Percentiles rank a stretch among this genome's conserved stretches.
phyloP scores from a whole-genome alignment of 2,329 filamentous ascomycete species.

The Huntiella savannae region DNA sequence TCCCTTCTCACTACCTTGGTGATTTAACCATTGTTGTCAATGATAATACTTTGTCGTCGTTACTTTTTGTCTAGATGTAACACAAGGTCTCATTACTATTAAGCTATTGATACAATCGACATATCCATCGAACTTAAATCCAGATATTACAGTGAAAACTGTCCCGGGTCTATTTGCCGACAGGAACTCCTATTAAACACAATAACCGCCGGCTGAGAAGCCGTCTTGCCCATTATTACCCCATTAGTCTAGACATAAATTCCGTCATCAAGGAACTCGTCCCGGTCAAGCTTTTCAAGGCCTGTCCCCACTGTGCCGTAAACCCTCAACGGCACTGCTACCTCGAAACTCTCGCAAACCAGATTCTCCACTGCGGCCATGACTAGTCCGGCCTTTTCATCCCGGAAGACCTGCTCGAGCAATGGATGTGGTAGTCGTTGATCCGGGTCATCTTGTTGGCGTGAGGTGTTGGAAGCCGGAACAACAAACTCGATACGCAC shows the following conservation, averaged over 20 bases:
- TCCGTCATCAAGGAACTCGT: slow-evolving; percentile 31
- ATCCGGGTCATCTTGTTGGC: slow-evolving; percentile 9
- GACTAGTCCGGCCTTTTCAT: slow-evolving; percentile 56
- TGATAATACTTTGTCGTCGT: too few species aligned
- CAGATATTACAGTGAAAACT: too few species aligned
- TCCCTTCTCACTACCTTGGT: too few species aligned
- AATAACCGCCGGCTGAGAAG: too few species aligned
- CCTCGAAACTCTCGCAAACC: slow-evolving; percentile 77
- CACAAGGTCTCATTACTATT: too few species aligned
- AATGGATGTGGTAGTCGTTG: slow-evolving; percentile 27
- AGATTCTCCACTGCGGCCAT: slow-evolving; percentile 62
- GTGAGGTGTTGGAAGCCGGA: slow-evolving; percentile 20
- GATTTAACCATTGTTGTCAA: too few species aligned
- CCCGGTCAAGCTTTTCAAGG: slow-evolving; percentile 35
- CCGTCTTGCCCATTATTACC: too few species aligned
- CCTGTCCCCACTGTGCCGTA: slow-evolving; percentile 47
- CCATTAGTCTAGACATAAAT: slow-evolving; percentile 19
- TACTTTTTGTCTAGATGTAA: too few species aligned
- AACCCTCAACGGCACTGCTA: slow-evolving; percentile 64
- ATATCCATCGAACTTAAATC: too few species aligned
- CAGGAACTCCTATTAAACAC: too few species aligned
- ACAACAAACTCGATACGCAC: slow-evolving; percentile 86
- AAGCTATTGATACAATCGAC: too few species aligned
- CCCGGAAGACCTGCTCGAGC: slow-evolving; percentile 60
- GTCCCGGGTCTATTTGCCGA: too few species aligned